Base-by-base conservation (phyloP, 176 grass and related monocot genomes). In the Cenchrus americanus region DNA sequence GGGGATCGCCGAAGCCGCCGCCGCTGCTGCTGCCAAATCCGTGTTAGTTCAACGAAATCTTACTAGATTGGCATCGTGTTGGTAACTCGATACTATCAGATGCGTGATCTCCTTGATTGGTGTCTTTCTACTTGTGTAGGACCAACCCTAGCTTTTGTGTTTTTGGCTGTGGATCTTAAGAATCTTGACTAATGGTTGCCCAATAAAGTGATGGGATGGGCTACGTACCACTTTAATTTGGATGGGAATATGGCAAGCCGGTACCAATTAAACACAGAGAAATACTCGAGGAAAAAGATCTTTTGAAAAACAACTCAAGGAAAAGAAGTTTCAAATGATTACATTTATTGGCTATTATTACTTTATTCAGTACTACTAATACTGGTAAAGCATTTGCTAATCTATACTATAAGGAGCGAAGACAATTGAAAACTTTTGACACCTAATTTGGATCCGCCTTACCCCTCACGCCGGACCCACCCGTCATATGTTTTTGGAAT, bases 21-120 rank as follows among this genome's bases (percentile, higher is more conserved):
- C 41, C 41, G 19, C 4, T 7, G 42, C 42, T 43, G 40, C 47
- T 70, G 42, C 67, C 67, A 70, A 77, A 61, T 77, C 54, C 0
- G 74, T 43, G 74, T 60, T 77, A 77, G 27, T 61, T 77, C 34
- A 60, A 19, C 40, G 21, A 21, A 76, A 77, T 77, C 75, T 77
- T 46, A 37, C 75, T 77, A 59, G 37, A n/a, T 77, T 40, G 75
- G 75, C 75, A 18, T 46, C 57, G 9, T 76, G 74, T 76, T 34
- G 74, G 66, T 68, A 67, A 30, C 27, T 30, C 27, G 1, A 17
- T 9, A 66, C 17, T 30, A 19, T 34, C 42, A 43, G 42, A 43
- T 43, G 19, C 41, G 41, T 2, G 41, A 68, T 19, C 63, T 19
- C 32, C 19, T 23, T 47, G 42, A 23, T 47, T 41, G 67, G 41